Conservation (phyloP, 805 yeast species). For the Schwanniomyces vanrijiae region DNA sequence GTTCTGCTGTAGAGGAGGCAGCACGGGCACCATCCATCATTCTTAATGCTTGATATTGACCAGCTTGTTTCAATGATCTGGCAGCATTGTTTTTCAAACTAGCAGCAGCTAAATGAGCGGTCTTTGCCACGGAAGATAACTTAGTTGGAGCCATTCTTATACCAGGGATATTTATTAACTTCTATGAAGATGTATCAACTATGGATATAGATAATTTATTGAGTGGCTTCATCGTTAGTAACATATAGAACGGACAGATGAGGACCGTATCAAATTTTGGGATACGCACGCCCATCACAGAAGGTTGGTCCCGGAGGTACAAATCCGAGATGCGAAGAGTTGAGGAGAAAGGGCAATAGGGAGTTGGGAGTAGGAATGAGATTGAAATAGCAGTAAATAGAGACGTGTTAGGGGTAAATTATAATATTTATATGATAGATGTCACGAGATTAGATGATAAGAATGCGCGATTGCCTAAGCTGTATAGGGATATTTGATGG, state of each 20-base stretch:
- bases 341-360: too few species aligned
- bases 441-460: too few species aligned
- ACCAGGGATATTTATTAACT: slow-evolving; percentile 2
- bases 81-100: slow-evolving; percentile 26
- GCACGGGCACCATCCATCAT: slow-evolving; percentile 34
- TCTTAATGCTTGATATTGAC: slow-evolving; percentile 36
- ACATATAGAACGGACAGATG: slow-evolving; percentile 24
- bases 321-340: slow-evolving; percentile 10
- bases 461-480: too few species aligned
- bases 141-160: slow-evolving; percentile 22
- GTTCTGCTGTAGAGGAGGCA: slow-evolving; percentile 51
- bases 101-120: slow-evolving; percentile 41
- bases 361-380: background rate
- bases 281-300: slow-evolving; percentile 9
- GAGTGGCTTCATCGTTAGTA: background rate
- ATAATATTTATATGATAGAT: too few species aligned
- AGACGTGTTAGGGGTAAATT: too few species aligned
- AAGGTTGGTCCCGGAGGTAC: slow-evolving; percentile 11
- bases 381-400: too few species aligned
- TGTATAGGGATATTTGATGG: too few species aligned
- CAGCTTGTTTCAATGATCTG: slow-evolving; percentile 24
- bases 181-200: slow-evolving; percentile 1
- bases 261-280: slow-evolving; percentile 21
- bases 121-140: slow-evolving; percentile 40
- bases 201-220: background rate